Conservation (phyloP, 2,329 filamentous ascomycete genomes). For the Talaromyces sp. region DNA sequence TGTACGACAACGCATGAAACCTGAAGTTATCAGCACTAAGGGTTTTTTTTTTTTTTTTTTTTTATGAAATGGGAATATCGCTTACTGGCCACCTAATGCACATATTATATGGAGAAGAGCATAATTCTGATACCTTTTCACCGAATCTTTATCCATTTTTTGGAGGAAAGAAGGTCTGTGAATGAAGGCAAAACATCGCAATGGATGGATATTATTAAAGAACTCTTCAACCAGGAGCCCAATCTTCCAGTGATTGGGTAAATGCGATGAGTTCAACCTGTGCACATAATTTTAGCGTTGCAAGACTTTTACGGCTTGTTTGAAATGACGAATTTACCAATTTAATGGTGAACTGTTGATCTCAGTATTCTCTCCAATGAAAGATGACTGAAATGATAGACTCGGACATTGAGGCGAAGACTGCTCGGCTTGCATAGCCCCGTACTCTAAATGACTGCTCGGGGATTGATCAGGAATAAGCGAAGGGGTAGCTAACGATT, state of each 20-base stretch:
- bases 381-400: not conserved
- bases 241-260: constrained; percentile 14
- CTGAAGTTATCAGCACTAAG: constrained; percentile 1
- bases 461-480: not conserved
- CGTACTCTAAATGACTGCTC: not conserved
- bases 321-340: constrained; percentile 8
- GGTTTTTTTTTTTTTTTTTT: too few relatives aligned
- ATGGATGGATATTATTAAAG: constrained; percentile 25
- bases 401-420: constrained; percentile 1
- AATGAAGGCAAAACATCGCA: constrained; percentile 25
- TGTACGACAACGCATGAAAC: constrained; percentile 21
- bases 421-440: not conserved
- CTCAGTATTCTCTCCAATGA: not conserved
- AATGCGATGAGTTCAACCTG: constrained; percentile 14
- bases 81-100: constrained; percentile 25
- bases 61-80: not conserved
- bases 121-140: constrained; percentile 6
- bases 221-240: constrained; percentile 22
- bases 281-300: not conserved
- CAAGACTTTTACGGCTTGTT: not conserved
- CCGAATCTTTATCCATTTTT: constrained; percentile 14
- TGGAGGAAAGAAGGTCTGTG: constrained; percentile 22
- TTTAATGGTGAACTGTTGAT: constrained; percentile 3
- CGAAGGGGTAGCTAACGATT: not conserved
- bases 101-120: constrained; percentile 26